Conservation (phyloP, 108 stramenopile genomes). For the Mediolabrus comicus region DNA sequence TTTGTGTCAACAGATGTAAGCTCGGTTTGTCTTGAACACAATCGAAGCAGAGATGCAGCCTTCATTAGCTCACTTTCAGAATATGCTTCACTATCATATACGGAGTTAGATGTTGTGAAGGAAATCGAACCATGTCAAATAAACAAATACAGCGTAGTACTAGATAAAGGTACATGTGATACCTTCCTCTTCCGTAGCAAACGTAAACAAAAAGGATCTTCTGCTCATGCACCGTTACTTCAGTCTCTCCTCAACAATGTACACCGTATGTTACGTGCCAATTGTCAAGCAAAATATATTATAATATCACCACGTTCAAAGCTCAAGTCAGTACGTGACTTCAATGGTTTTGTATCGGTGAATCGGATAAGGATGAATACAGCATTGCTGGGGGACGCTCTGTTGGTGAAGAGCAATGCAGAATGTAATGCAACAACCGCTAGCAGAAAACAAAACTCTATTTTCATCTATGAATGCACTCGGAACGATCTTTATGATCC, state of each 20-base stretch:
- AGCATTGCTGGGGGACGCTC: constrained; percentile 5
- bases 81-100: constrained; percentile 34
- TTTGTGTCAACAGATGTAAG: constrained; percentile 76
- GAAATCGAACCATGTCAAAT: background rate
- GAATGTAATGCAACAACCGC: too few species aligned
- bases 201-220: constrained; percentile 51
- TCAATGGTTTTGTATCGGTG: constrained; percentile 57
- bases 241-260: constrained; percentile 61
- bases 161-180: constrained; percentile 82
- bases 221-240: constrained; percentile 41
- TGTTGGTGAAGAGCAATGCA: constrained; percentile 23
- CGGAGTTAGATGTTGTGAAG: constrained; percentile 50
- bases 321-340: constrained; percentile 64
- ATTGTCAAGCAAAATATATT: constrained; percentile 48
- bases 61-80: constrained; percentile 16
- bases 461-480: constrained; percentile 61
- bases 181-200: constrained; percentile 81
- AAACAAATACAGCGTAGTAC: constrained; percentile 50
- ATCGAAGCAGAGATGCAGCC: constrained; percentile 42
- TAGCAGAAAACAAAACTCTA: constrained; percentile 12
- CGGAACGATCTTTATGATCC: constrained; percentile 47
- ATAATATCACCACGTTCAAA: constrained; percentile 67
- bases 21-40: constrained; percentile 56
- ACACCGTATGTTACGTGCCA: constrained; percentile 47
- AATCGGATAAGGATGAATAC: constrained; percentile 31